Evolutionary conservation across 768 basidiomycete genomes (phyloP).

Genomic region (Amanita inopinata): DNA sequence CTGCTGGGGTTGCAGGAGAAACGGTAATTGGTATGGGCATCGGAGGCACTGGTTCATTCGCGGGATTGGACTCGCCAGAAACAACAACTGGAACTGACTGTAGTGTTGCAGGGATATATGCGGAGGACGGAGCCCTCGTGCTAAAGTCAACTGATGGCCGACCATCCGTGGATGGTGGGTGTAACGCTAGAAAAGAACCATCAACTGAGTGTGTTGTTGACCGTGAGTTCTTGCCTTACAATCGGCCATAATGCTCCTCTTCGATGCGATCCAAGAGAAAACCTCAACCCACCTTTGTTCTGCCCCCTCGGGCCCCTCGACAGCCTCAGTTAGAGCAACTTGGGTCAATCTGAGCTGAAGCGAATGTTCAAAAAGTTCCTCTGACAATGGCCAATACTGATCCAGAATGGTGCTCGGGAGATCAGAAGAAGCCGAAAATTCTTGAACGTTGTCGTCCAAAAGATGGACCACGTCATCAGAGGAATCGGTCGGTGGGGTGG

Average conservation of each 20-base stretch:
- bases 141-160: background rate
- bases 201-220: background rate
- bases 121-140: background rate
- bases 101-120: background rate
- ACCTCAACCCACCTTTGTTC: slow-evolving; percentile 74
- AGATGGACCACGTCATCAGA: slow-evolving; percentile 11
- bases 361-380: slow-evolving; percentile 65
- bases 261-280: slow-evolving; percentile 77
- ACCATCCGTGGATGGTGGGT: background rate
- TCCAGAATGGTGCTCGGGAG: slow-evolving; percentile 19
- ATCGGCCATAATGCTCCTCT: slow-evolving; percentile 22
- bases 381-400: slow-evolving; percentile 30
- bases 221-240: slow-evolving; percentile 12
- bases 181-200: no score
- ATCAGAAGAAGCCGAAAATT: slow-evolving; percentile 28
- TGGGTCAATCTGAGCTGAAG: slow-evolving; percentile 84
- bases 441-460: slow-evolving; percentile 20
- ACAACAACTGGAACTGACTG: background rate
- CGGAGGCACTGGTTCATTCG: background rate
- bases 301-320: slow-evolving; percentile 80
- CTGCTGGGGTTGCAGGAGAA: slow-evolving; percentile 49
- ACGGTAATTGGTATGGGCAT: slow-evolving; percentile 34
- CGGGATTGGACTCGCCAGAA: no score
- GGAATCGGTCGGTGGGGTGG: slow-evolving; percentile 1
- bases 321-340: slow-evolving; percentile 68